Conservation (phyloP, 1,139 yeast genomes). For the Saccharomyces uvarum region DNA sequence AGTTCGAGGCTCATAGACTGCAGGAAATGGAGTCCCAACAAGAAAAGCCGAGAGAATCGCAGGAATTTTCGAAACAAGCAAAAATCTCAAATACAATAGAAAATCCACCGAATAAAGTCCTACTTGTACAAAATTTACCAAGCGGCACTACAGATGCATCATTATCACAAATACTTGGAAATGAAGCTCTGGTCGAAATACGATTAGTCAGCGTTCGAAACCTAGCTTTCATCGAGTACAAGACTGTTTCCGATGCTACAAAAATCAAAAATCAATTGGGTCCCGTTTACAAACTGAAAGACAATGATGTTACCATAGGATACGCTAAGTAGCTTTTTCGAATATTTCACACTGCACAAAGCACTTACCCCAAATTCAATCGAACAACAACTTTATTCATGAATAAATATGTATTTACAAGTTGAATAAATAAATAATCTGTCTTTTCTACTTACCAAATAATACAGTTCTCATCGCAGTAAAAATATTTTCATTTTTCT, state of each 20-base stretch:
- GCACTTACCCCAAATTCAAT: background rate
- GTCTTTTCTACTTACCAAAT: slow-evolving; percentile 48
- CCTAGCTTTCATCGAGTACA: slow-evolving; percentile 78
- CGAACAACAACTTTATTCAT: background rate
- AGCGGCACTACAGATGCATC: slow-evolving; percentile 37
- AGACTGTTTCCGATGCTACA: slow-evolving; percentile 44
- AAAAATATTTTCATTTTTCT: slow-evolving; percentile 56
- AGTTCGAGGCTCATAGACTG: slow-evolving; percentile 5
- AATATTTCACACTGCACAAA: background rate
- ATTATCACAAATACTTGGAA: slow-evolving; percentile 39
- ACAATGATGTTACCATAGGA: slow-evolving; percentile 1
- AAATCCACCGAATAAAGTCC: slow-evolving; percentile 59
- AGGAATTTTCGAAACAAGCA: slow-evolving; percentile 31
- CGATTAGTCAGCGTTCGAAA: slow-evolving; percentile 60
- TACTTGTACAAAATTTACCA: slow-evolving; percentile 64
- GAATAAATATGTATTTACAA: slow-evolving; percentile 4
- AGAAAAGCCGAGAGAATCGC: slow-evolving; percentile 20
- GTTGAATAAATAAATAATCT: background rate
- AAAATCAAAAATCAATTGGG: slow-evolving; percentile 38
- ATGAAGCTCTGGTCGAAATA: slow-evolving; percentile 48
- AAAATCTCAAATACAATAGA: slow-evolving; percentile 21
- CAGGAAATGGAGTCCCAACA: slow-evolving; percentile 7
- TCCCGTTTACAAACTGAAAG: slow-evolving; percentile 18
- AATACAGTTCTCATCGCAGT: slow-evolving; percentile 62
- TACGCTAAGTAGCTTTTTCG: slow-evolving; percentile 1